Evolutionary conservation across 2,329 filamentous ascomycete genomes (phyloP), one percentile per base, ranked within the genome.

Genomic region (Aspergillus floridensis): DNA sequence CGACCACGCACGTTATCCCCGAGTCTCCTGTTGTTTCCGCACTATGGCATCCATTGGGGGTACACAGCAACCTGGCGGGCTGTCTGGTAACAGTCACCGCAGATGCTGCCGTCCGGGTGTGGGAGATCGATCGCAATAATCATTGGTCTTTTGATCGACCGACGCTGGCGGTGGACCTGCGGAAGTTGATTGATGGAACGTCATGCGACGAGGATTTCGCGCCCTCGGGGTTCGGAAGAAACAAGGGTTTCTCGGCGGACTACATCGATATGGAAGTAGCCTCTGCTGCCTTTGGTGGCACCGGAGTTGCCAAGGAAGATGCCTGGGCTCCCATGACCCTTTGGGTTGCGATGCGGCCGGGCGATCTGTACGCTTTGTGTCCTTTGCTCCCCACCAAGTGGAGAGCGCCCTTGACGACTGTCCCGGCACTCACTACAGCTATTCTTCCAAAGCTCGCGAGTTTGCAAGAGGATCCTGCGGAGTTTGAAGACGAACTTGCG

Each of bases 261-360:
- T 86, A 86, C 1, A 88, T 96, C 60, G 93, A 98, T 72, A 96
- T 99, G 88, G 91, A 97, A 70, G 92, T 96, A 22, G 92, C 92
- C 4, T 88, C 93, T 2, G 92, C 93, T 53, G 91, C 88, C 72
- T 99, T 99, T 77, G 93, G 92, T 14, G 92, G 92, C 26, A 79
- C 73, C 53, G 84, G 83, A 10, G 78, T 75, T 57, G 80, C 83
- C 56, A 83, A 82, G 41, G 84, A 87, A 64, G 81, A 86, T 68
- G 84, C 84, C 2, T 99, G 95, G 95, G 90, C 92, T 7, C 87
- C 93, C 10, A 97, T 97, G 90, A 98, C 95, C 0, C 81, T 99
- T 11, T 99, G 93, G 91, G 80, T 98, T 54, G 92, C 93, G n/a
- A 99, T 97, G 90, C 86, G 87, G 41, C 90, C 92, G 60, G 95